Percentiles rank a stretch among this genome's conserved stretches.
phyloP scores from a whole-genome alignment of 441 rosid genomes.

The Metrosideros polymorpha region DNA sequence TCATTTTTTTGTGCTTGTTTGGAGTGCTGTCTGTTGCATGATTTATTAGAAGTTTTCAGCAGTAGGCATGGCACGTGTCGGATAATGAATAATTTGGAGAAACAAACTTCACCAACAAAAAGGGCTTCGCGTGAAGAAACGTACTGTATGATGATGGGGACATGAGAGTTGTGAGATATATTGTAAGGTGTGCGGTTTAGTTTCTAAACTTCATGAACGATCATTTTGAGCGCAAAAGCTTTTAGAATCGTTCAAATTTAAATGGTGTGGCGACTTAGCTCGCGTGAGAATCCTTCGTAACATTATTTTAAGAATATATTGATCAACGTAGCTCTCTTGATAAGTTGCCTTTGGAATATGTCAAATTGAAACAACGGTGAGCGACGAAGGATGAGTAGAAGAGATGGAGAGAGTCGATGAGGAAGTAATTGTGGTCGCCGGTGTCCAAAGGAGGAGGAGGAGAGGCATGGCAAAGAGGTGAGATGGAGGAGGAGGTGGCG shows the following conservation, averaged over 20 bases:
- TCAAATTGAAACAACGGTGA: too few relatives aligned
- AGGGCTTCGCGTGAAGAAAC: not conserved
- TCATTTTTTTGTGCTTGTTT: not conserved
- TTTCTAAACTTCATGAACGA: not conserved
- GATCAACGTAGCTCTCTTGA: too few relatives aligned
- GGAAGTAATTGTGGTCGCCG: too few relatives aligned
- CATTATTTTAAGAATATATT: too few relatives aligned
- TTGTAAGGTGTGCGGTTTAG: not conserved
- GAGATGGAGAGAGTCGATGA: too few relatives aligned
- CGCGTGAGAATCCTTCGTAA: not conserved
- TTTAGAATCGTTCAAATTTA: not conserved
- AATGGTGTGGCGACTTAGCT: not conserved
- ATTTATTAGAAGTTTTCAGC: not conserved
- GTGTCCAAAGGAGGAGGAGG: too few relatives aligned
- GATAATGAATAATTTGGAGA: not conserved
- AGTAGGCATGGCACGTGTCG: not conserved
- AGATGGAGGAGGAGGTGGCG: too few relatives aligned
- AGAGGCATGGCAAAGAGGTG: too few relatives aligned
- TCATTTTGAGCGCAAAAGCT: not conserved
- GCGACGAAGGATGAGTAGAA: too few relatives aligned
- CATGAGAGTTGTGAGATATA: not conserved
- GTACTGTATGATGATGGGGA: accelerated
- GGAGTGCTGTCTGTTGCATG: not conserved
- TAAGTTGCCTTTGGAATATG: too few relatives aligned
- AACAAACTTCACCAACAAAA: not conserved